phyloP scores from a whole-genome alignment of 257 asterid genomes.

The Buddleja alternifolia region DNA sequence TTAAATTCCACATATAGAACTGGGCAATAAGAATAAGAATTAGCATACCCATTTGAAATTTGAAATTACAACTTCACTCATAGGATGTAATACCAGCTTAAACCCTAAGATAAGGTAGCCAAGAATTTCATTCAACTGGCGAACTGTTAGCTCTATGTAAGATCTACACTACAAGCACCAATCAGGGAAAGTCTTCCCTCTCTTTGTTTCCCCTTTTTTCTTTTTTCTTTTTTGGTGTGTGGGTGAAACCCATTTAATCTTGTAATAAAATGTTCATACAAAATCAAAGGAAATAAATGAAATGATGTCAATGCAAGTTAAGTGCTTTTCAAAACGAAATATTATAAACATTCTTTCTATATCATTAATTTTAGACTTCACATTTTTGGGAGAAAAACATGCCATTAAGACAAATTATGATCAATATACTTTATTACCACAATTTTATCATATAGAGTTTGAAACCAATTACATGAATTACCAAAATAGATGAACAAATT shows the following conservation, averaged over 20 bases:
- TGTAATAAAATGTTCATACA: not conserved
- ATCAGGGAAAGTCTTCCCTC: too few species aligned
- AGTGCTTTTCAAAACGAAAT: not conserved
- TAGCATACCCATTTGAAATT: not conserved
- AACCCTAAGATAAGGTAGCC: not conserved
- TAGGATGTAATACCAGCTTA: not conserved
- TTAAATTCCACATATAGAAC: not conserved
- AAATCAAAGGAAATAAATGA: not conserved
- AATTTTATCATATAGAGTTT: not conserved
- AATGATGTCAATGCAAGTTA: not conserved
- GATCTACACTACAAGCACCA: too few species aligned
- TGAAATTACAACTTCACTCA: conserved; percentile 9
- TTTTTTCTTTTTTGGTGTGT: too few species aligned
- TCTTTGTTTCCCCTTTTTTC: too few species aligned
- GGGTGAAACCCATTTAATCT: not conserved
- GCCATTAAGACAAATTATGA: conserved; percentile 6
- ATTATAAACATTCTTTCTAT: not conserved
- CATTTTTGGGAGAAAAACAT: not conserved
- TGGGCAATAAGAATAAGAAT: not conserved
- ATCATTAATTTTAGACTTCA: conserved; percentile 10
- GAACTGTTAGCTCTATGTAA: conserved; percentile 4
- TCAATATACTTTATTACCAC: not conserved
- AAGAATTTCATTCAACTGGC: not conserved
- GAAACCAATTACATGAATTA: not conserved
- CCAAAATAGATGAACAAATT: not conserved